phyloP scores from a whole-genome alignment of 2,329 filamentous ascomycete genomes.

The Aspergillus sp. region DNA sequence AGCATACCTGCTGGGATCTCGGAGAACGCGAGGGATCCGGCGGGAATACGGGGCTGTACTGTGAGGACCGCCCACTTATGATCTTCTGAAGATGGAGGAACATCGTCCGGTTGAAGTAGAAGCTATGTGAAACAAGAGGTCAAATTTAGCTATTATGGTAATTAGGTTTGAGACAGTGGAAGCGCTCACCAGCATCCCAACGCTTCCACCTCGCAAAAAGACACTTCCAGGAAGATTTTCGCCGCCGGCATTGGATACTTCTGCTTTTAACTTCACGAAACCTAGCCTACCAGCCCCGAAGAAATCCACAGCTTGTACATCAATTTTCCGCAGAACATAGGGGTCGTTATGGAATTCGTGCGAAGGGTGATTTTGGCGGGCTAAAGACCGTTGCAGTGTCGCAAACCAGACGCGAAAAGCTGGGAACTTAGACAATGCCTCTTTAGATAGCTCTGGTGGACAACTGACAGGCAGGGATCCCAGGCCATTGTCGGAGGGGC shows the following conservation, averaged over 20 bases:
- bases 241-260: constrained; percentile 53
- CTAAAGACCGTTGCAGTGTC: constrained; percentile 51
- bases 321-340: constrained; percentile 53
- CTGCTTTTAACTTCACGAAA: constrained; percentile 57
- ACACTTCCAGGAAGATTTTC: constrained; percentile 57
- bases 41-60: constrained; percentile 58
- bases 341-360: constrained; percentile 55
- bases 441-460: constrained; percentile 42
- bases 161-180: neutral
- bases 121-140: constrained; percentile 38
- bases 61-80: constrained; percentile 55
- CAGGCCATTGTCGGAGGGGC: constrained; percentile 32
- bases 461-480: constrained; percentile 43
- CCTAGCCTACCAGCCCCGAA: constrained; percentile 53
- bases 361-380: constrained; percentile 43
- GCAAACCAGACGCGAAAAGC: constrained; percentile 57
- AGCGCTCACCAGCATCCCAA: constrained; percentile 54
- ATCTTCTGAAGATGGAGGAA: constrained; percentile 39
- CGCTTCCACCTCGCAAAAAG: constrained; percentile 59
- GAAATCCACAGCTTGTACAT: constrained; percentile 56
- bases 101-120: constrained; percentile 55
- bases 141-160: neutral
- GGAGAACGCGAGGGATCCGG: constrained; percentile 53
- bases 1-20: constrained; percentile 64
- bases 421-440: constrained; percentile 51